Percentiles rank a stretch among this genome's conserved stretches.
Conservation (phyloP, 2,329 filamentous ascomycete genomes). For the Calycina marina region DNA sequence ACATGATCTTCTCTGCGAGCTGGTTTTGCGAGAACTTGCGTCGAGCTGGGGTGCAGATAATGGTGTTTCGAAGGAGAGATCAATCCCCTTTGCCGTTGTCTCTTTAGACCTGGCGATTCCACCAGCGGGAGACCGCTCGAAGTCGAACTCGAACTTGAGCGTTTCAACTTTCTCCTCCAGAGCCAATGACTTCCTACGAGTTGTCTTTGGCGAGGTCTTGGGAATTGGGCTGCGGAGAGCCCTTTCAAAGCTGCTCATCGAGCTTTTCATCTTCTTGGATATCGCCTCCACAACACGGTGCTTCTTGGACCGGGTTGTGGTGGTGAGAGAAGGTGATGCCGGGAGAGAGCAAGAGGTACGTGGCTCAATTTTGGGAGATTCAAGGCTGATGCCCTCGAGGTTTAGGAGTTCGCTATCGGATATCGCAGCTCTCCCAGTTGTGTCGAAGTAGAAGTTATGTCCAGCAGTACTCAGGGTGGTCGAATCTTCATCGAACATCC, state of each 20-base stretch:
- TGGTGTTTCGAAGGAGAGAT: constrained; percentile 13
- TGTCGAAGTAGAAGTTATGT: constrained; percentile 16
- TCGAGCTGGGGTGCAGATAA: constrained; percentile 15
- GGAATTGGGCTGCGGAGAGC: constrained; percentile 25
- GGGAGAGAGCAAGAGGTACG: constrained; percentile 12
- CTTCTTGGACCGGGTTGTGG: constrained; percentile 10
- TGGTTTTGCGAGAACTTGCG: not conserved
- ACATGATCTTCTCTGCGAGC: not conserved
- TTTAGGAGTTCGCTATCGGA: constrained; percentile 21
- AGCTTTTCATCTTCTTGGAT: constrained; percentile 29
- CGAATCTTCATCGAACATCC: constrained; percentile 11
- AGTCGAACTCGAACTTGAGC: constrained; percentile 27
- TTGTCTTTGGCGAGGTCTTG: constrained; percentile 22
- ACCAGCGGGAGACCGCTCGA: not conserved
- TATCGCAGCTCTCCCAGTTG: constrained; percentile 18
- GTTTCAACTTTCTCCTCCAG: constrained; percentile 20
- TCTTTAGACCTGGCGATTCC: not conserved
- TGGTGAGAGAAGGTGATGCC: constrained; percentile 12
- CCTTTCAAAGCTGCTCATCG: constrained; percentile 17
- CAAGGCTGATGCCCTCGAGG: constrained; percentile 18
- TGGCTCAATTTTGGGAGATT: constrained; percentile 13
- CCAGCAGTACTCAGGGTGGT: constrained; percentile 5
- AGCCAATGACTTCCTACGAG: constrained; percentile 13
- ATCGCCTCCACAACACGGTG: constrained; percentile 26
- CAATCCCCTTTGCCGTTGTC: too few relatives aligned